A percentile compares a stretch with the other conserved stretches of the same genome.
These are phyloP conservation scores for Malassezia psittaci DNA, from an alignment of 1,284 basidiomycete genomes.

Conservation along the genomic window DNA sequence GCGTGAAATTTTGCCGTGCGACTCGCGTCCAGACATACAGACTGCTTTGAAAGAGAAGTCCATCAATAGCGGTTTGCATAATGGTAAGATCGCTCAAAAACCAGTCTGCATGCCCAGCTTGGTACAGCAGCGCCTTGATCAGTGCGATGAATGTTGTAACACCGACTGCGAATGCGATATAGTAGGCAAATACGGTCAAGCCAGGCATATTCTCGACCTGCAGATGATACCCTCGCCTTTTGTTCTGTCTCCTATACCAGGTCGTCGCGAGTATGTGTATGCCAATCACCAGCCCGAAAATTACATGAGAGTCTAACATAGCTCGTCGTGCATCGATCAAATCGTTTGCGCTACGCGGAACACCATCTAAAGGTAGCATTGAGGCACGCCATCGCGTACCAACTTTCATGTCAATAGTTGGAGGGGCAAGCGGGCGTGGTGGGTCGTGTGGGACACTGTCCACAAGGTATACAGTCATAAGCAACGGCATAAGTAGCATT, in stretches of 20 bases:
- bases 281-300: conserved; percentile 6
- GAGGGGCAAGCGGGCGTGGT: not conserved
- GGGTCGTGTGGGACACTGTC: not conserved
- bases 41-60: conserved; percentile 64
- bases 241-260: not conserved
- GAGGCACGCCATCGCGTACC: conserved; percentile 3
- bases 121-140: conserved; percentile 10
- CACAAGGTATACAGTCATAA: not conserved
- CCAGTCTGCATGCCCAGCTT: conserved; percentile 26
- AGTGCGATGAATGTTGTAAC: conserved; percentile 39
- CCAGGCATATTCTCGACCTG: conserved; percentile 1
- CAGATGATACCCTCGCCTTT: conserved; percentile 3
- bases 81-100: conserved; percentile 30
- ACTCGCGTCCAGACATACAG: conserved; percentile 80
- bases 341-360: not conserved
- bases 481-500: conserved; percentile 5
- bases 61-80: conserved; percentile 64
- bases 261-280: conserved; percentile 10
- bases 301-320: conserved; percentile 4
- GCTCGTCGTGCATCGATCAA: not conserved
- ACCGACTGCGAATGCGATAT: conserved; percentile 42
- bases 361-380: not conserved
- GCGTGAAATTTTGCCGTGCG: conserved; percentile 81
- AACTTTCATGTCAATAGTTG: not conserved
- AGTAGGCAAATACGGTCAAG: conserved; percentile 15